Evolutionary conservation across 1,284 basidiomycete genomes (phyloP).

Genomic region (Melampsora larici-populina): DNA sequence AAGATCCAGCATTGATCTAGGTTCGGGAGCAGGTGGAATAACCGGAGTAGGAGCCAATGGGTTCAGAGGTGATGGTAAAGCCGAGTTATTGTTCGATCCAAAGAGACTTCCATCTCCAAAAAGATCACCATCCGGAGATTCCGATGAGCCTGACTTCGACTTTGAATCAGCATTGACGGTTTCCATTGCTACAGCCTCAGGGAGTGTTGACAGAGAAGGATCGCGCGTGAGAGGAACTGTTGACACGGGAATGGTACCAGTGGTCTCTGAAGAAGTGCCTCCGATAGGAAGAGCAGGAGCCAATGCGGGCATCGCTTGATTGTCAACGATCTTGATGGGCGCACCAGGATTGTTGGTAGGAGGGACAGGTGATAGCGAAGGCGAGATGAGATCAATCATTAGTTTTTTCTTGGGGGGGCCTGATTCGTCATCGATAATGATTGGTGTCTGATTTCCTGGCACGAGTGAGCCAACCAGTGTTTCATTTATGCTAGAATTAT

Average conservation of each 20-base stretch:
- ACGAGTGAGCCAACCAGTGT: not conserved
- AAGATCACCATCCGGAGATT: slow-evolving; percentile 28
- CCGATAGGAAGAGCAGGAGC: not conserved
- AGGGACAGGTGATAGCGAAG: not conserved
- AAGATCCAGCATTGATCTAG: not conserved
- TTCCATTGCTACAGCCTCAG: not conserved
- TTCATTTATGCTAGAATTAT: not conserved
- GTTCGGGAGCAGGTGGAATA: not conserved
- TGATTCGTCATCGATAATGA: slow-evolving; percentile 6
- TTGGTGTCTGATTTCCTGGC: not conserved
- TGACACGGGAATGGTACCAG: not conserved
- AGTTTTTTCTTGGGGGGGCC: not conserved
- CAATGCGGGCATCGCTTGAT: not conserved
- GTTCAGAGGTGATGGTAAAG: slow-evolving; percentile 27
- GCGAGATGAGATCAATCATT: not conserved
- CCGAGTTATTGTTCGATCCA: slow-evolving; percentile 22
- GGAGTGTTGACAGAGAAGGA: not conserved
- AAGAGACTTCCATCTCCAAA: slow-evolving; percentile 41
- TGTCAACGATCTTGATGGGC: not conserved
- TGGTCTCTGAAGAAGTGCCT: not conserved
- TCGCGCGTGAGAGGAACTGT: not conserved
- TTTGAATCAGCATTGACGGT: not conserved
- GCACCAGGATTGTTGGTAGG: not conserved
- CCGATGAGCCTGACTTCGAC: slow-evolving; percentile 14
- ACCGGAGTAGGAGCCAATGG: not conserved